Conservation (phyloP, 768 basidiomycete species). For the Trametopsis cervina region DNA sequence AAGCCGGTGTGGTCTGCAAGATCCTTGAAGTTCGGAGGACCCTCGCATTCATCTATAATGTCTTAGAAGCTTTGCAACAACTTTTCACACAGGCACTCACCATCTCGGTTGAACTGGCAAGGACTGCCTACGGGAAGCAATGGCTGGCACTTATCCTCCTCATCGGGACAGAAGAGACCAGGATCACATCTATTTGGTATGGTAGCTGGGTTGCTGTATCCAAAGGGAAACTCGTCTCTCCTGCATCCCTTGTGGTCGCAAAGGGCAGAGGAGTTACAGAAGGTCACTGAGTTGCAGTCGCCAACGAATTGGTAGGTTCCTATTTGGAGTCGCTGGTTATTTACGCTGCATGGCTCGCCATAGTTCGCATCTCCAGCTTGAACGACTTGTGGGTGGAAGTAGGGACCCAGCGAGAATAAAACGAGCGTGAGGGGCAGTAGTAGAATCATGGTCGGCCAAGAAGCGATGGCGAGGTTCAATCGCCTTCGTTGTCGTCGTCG, state of each 20-base stretch:
- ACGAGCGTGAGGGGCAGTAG: slow-evolving; percentile 42
- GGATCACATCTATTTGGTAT: slow-evolving; percentile 56
- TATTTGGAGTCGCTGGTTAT: slow-evolving; percentile 59
- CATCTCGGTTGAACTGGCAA: slow-evolving; percentile 86
- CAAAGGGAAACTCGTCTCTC: slow-evolving; percentile 72
- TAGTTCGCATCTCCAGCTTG: slow-evolving; percentile 40
- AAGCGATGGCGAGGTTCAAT: no score
- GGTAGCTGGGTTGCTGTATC: slow-evolving; percentile 36
- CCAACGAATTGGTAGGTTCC: slow-evolving; percentile 77
- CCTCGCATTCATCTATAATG: slow-evolving; percentile 64
- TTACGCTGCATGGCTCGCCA: slow-evolving; percentile 42
- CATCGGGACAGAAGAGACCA: slow-evolving; percentile 80
- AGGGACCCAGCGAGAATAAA: slow-evolving; percentile 36
- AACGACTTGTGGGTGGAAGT: no score
- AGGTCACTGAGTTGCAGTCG: slow-evolving; percentile 69
- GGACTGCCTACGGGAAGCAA: slow-evolving; percentile 52
- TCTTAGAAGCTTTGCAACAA: neutral
- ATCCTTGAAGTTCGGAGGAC: slow-evolving; percentile 57
- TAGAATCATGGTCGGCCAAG: slow-evolving; percentile 20
- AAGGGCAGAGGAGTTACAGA: slow-evolving; percentile 45
- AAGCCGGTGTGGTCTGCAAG: slow-evolving; percentile 57
- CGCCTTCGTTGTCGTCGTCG: no score
- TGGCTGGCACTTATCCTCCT: slow-evolving; percentile 60
- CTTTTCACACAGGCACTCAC: slow-evolving; percentile 30
- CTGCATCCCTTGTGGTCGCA: slow-evolving; percentile 69